Evolutionary conservation across 2,329 filamentous ascomycete genomes (phyloP).

Genomic region (Diplodia scrobiculata): DNA sequence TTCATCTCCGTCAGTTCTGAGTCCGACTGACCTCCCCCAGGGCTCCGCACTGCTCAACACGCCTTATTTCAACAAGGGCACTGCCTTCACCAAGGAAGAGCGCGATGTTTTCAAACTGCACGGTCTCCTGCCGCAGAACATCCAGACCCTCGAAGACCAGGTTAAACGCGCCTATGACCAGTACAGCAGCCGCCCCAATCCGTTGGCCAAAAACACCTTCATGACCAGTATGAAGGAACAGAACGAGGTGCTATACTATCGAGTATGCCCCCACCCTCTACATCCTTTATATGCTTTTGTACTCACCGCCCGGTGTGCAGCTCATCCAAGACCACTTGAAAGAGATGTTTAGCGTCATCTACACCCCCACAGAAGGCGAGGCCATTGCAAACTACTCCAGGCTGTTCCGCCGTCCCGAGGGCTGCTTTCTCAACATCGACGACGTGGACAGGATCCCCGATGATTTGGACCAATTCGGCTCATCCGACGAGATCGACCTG

Average conservation of each 20-base stretch:
- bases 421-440: constrained; percentile 76
- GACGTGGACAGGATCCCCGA: constrained; percentile 67
- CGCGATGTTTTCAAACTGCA: constrained; percentile 69
- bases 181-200: constrained; percentile 63
- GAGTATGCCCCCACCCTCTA: constrained; percentile 49
- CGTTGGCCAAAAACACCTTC: constrained; percentile 83
- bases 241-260: constrained; percentile 80
- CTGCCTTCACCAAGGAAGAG: constrained; percentile 71
- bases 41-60: constrained; percentile 61
- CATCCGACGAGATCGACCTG: constrained; percentile 76
- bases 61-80: constrained; percentile 79
- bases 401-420: constrained; percentile 75
- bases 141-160: constrained; percentile 77
- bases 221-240: constrained; percentile 82
- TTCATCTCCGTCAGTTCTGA: neutral
- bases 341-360: constrained; percentile 89
- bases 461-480: constrained; percentile 68
- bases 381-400: constrained; percentile 83
- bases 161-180: constrained; percentile 77
- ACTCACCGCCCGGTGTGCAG: constrained; percentile 43
- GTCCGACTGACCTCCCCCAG: constrained; percentile 31
- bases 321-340: constrained; percentile 75
- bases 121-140: constrained; percentile 70
- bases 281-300: too few relatives aligned
- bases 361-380: constrained; percentile 86